These are phyloP conservation scores for Calonectria pseudoturangicola DNA, from an alignment of 2,329 filamentous ascomycete species.

Conservation along the genomic window DNA sequence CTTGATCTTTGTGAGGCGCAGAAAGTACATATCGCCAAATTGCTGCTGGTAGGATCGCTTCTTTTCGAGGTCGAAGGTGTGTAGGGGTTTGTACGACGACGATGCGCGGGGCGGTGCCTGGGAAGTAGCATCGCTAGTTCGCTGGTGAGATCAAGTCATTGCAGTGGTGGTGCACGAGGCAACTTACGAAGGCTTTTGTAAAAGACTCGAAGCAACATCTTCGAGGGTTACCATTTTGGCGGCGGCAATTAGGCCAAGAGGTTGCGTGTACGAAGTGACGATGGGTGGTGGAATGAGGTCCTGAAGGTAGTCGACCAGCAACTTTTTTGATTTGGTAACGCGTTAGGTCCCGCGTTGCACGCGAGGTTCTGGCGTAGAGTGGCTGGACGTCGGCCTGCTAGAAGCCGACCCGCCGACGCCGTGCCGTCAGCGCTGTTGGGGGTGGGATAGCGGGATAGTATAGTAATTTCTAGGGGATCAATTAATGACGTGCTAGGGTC, in stretches of 20 bases:
- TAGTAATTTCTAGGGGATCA: slow-evolving; percentile 28
- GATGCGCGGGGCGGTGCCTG: slow-evolving; percentile 70
- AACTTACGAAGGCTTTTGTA: slow-evolving; percentile 59
- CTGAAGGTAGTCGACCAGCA: slow-evolving; percentile 27
- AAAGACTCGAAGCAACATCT: slow-evolving; percentile 58
- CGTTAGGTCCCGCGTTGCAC: slow-evolving; percentile 48
- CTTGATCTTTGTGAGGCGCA: slow-evolving; percentile 91
- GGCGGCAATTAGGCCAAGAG: neutral
- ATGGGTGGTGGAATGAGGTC: slow-evolving; percentile 14
- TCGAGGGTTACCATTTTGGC: slow-evolving; percentile 60
- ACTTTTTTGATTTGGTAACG: slow-evolving; percentile 42
- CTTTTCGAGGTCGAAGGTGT: slow-evolving; percentile 83
- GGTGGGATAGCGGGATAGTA: slow-evolving; percentile 29
- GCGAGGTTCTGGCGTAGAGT: slow-evolving; percentile 55
- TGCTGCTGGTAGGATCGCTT: slow-evolving; percentile 91
- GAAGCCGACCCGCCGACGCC: slow-evolving; percentile 21
- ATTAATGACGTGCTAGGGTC: slow-evolving; percentile 47
- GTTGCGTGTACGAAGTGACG: slow-evolving; percentile 10
- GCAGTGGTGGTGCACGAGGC: neutral
- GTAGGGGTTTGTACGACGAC: slow-evolving; percentile 82
- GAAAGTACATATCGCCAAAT: slow-evolving; percentile 98
- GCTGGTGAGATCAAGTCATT: slow-evolving; percentile 27
- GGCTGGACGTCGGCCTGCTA: slow-evolving; percentile 42
- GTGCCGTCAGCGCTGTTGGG: neutral
- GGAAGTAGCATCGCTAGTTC: slow-evolving; percentile 58